These are phyloP conservation scores for Nakaseomyces delphensis DNA, from an alignment of 1,139 yeast species.

Conservation along the genomic window DNA sequence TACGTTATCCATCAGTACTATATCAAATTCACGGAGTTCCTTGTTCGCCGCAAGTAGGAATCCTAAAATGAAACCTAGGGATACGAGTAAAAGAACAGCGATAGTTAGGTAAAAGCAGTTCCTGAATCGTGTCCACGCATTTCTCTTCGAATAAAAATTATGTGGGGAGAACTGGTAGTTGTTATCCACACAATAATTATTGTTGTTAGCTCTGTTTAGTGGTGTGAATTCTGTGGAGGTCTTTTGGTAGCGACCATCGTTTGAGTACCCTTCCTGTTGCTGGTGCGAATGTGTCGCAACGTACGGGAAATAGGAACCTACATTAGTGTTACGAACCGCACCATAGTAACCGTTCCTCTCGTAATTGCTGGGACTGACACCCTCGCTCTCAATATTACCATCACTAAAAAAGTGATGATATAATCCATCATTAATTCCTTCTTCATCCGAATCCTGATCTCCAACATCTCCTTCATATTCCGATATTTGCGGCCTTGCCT, in stretches of 20 bases:
- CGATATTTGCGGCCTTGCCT: slow-evolving; percentile 27
- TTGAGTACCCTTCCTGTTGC: neutral
- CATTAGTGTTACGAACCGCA: neutral
- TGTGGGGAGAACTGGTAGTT: slow-evolving; percentile 49
- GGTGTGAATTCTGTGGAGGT: slow-evolving; percentile 4
- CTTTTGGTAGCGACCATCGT: neutral
- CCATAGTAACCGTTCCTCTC: slow-evolving; percentile 1
- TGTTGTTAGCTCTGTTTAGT: slow-evolving; percentile 6
- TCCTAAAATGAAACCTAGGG: slow-evolving; percentile 72
- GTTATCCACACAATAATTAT: slow-evolving; percentile 10
- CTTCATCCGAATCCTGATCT: slow-evolving; percentile 22
- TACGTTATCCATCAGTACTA: slow-evolving; percentile 56
- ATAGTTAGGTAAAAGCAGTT: slow-evolving; percentile 50
- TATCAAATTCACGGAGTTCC: slow-evolving; percentile 61
- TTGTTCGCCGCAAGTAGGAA: slow-evolving; percentile 81
- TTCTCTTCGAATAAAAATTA: slow-evolving; percentile 35
- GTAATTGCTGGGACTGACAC: slow-evolving; percentile 1
- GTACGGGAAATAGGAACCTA: slow-evolving; percentile 1
- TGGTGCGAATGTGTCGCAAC: neutral
- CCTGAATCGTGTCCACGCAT: slow-evolving; percentile 32
- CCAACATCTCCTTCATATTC: slow-evolving; percentile 28
- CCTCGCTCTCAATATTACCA: slow-evolving; percentile 7
- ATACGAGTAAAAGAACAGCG: slow-evolving; percentile 46
- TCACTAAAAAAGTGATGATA: slow-evolving; percentile 8
- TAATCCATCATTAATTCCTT: slow-evolving; percentile 2